phyloP scores from a whole-genome alignment of 345 rosid genomes.

The Pistacia integerrima region DNA sequence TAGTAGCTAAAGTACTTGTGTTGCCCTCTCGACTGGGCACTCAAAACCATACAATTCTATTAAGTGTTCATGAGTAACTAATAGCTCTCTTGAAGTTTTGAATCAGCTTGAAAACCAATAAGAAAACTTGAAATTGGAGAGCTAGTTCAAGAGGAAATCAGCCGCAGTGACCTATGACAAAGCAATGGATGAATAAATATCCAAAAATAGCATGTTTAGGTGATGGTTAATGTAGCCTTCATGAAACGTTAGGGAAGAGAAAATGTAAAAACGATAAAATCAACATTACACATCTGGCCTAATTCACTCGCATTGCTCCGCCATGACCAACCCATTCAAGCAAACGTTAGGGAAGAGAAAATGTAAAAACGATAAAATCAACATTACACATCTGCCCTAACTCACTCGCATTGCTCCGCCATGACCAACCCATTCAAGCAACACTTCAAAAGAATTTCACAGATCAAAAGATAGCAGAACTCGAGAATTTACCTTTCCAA shows the following conservation, averaged over 20 bases:
- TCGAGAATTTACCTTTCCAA: conserved; percentile 64
- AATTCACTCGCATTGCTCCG: too few species aligned
- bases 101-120: conserved; percentile 5
- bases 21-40: background rate
- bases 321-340: background rate
- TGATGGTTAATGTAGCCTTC: background rate
- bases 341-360: too few species aligned
- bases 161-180: background rate
- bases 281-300: background rate
- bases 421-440: background rate
- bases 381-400: too few species aligned
- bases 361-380: too few species aligned
- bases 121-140: background rate
- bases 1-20: background rate
- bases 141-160: background rate
- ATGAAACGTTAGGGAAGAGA: background rate
- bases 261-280: background rate
- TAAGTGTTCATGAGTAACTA: background rate
- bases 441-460: background rate
- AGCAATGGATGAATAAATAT: background rate
- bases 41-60: background rate
- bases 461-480: background rate
- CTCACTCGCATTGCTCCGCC: background rate
- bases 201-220: background rate
- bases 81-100: background rate